Conservation (phyloP, 2,329 filamentous ascomycete genomes). For the Hortaea werneckii region DNA sequence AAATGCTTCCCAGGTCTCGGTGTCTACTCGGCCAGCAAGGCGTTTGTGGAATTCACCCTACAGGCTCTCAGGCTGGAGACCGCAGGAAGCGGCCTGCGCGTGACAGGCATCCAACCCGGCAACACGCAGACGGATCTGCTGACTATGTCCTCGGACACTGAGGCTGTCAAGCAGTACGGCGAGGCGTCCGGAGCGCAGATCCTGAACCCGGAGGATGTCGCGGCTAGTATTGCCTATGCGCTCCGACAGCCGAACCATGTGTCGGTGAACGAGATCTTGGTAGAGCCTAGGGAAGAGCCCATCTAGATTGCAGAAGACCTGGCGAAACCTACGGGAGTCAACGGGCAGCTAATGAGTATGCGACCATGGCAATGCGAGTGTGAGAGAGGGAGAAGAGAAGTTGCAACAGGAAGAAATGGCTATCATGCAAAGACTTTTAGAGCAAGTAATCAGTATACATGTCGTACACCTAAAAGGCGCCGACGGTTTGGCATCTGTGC, state of each 20-base stretch:
- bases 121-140: constrained; percentile 66
- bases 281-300: constrained; percentile 67
- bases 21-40: constrained; percentile 74
- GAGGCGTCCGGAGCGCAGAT: constrained; percentile 66
- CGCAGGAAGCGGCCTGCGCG: constrained; percentile 59
- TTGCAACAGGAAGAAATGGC: no score
- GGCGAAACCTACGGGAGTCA: no score
- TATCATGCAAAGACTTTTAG: no score
- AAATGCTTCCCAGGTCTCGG: constrained; percentile 74
- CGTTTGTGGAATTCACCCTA: constrained; percentile 76
- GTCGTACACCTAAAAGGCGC: no score
- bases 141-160: constrained; percentile 62
- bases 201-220: constrained; percentile 63
- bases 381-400: no score
- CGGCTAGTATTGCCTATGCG: constrained; percentile 62
- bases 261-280: constrained; percentile 68
- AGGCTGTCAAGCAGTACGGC: constrained; percentile 70
- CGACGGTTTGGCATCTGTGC: no score
- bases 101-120: constrained; percentile 67
- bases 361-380: no score
- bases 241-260: constrained; percentile 65
- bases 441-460: no score
- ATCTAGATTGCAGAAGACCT: constrained; percentile 35
- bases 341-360: no score
- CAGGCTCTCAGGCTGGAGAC: constrained; percentile 67